A percentile compares a stretch with the other conserved stretches of the same genome.
phyloP scores from a whole-genome alignment of 2,329 filamentous ascomycete genomes.

The Venturia oleaginea region DNA sequence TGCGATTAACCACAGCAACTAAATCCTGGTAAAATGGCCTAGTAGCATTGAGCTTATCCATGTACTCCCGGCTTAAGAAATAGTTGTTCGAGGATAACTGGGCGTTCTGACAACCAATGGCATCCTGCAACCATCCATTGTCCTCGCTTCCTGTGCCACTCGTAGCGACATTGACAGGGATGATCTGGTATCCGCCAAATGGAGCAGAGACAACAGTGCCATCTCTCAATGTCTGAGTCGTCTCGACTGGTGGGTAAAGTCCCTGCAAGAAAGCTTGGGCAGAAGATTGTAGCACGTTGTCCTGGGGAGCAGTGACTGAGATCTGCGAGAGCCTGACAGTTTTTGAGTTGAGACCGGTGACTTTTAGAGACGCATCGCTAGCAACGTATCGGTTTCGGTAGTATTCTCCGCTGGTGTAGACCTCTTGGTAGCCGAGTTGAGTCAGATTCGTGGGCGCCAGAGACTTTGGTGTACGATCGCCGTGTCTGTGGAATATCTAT shows the following conservation, averaged over 20 bases:
- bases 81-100: conserved; percentile 50
- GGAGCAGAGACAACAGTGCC: conserved; percentile 58
- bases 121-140: conserved; percentile 49
- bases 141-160: conserved; percentile 39
- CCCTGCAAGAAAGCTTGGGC: conserved; percentile 75
- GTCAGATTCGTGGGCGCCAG: conserved; percentile 65
- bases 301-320: conserved; percentile 59
- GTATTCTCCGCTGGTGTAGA: conserved; percentile 62
- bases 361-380: conserved; percentile 47
- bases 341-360: conserved; percentile 58
- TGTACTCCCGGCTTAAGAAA: conserved; percentile 44
- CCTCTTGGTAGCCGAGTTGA: conserved; percentile 67
- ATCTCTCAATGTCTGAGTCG: conserved; percentile 56
- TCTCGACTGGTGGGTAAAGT: conserved; percentile 69
- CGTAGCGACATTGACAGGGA: conserved; percentile 58
- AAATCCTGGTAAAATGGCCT: conserved; percentile 45
- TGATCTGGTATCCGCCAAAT: conserved; percentile 73
- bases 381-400: conserved; percentile 70
- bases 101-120: conserved; percentile 47
- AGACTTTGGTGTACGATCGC: conserved; percentile 75
- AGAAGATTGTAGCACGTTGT: conserved; percentile 72
- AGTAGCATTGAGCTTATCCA: conserved; percentile 38
- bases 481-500: conserved; percentile 84
- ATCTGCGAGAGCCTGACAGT: conserved; percentile 63
- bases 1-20: conserved; percentile 42